Base-by-base conservation (phyloP, 129 eudicot genomes). In the Dittrichia graveolens region DNA sequence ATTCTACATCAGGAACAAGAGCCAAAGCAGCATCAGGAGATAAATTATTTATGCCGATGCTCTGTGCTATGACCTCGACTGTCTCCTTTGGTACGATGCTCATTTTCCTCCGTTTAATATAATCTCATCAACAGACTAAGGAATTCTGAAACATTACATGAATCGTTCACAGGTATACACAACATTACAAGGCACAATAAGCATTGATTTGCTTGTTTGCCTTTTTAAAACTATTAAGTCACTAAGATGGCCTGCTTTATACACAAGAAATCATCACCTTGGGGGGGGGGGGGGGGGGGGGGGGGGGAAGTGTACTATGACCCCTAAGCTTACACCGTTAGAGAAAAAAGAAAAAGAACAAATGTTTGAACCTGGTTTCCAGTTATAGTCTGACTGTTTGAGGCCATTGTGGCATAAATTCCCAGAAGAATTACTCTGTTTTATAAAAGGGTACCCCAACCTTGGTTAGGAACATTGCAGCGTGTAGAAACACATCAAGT, bases 1-100 rank as follows among this genome's bases (percentile, higher is more conserved):
- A 87, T 78, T 87, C 93, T 61, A 87, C 93, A 71, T 87, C 93
- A 74, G 89, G 93, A 82, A 85, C 93, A 71, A 87, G 85, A 24
- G 89, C 86, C 78, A 87, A 83, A 7, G 89, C 89, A 43, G 83
- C 89, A 79, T 87, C 93, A 47, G 72, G 79, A 71, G 87, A 73
- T 77, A 87, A 68, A 78, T 74, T 82, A 73, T 80, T 87, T 45
- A 87, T 87, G 67, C 93, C 93, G 31, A 84, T 79, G 77, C 89
- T 87, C 71, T 87, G 93, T 61, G 93, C 83, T 53, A 87, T 84
- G 35, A 84, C 93, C 83, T 87, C 89, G 24, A 87, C 88, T 2
- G 89, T 81, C 78, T 87, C 93, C 77, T 87, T 85, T 3, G 93
- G 89, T 43, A 87, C 87, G 7, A 87, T 87, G 77, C 93, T 87